These are phyloP conservation scores for Magnaporthales sp. DNA, from an alignment of 2,329 filamentous ascomycete genomes.

Conservation along the genomic window DNA sequence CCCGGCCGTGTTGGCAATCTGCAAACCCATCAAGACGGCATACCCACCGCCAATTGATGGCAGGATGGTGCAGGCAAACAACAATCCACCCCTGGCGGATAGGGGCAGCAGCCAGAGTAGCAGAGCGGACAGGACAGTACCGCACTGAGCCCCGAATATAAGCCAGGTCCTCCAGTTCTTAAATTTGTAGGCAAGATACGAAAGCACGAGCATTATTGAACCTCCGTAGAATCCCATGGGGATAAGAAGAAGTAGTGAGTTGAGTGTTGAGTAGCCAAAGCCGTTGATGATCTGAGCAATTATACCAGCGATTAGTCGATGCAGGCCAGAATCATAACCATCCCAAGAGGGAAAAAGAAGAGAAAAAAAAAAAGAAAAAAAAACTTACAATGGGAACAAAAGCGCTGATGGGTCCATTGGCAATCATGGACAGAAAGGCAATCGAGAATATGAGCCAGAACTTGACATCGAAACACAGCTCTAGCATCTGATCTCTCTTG, in stretches of 20 bases:
- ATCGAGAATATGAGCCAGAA: constrained; percentile 31
- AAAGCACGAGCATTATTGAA: constrained; percentile 27
- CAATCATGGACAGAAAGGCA: constrained; percentile 29
- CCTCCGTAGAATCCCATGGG: constrained; percentile 28
- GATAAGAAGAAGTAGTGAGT: constrained; percentile 32
- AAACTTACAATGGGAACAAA: constrained; percentile 26
- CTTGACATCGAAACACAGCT: constrained; percentile 22
- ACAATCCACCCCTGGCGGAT: constrained; percentile 27
- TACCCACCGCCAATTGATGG: constrained; percentile 35
- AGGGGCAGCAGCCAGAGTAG: constrained; percentile 34
- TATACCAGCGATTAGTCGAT: background rate
- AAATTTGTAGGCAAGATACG: constrained; percentile 24
- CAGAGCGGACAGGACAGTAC: constrained; percentile 30
- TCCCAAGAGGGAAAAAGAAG: background rate
- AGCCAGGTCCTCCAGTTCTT: constrained; percentile 15
- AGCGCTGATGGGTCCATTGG: constrained; percentile 34
- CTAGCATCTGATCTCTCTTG: constrained; percentile 31
- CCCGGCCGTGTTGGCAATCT: constrained; percentile 40
- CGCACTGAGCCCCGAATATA: constrained; percentile 27
- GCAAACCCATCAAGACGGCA: constrained; percentile 33
- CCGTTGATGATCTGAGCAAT: constrained; percentile 26
- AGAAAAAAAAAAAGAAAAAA: no score
- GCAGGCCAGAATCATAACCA: background rate
- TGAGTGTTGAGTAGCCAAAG: constrained; percentile 32
- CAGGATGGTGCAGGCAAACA: constrained; percentile 41